Evolutionary conservation across 306 rosid genomes (phyloP), one percentile per base, ranked within the genome.

Genomic region (Arachis stenosperma): DNA sequence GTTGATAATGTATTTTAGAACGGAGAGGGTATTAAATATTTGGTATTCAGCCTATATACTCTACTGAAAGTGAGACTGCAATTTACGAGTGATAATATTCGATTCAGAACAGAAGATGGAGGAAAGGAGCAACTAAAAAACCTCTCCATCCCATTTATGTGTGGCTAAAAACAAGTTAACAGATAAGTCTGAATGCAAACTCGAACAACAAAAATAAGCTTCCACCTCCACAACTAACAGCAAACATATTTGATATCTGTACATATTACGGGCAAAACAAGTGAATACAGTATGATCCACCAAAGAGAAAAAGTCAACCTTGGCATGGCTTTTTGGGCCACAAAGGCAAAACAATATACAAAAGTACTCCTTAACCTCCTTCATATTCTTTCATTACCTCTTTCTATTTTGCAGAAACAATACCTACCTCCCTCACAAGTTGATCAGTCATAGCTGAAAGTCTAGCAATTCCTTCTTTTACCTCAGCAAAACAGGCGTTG

Each of bases 381-480:
- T 62, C 42, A 33, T 14, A 40, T 15, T 69, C 61, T 78, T 62
- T 62, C 42, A 65, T 75, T 40, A 61, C 55, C 73, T 50, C 75
- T 76, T 69, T 69, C 76, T 78, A 79, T 80, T 70, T 79, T 53
- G 79, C 85, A 54, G 59, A 58, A 68, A 48, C 61, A 47, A 89
- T 41, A 64, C 91, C 97, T 47, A 95, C 96, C 61, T 86, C 95
- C 71, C 67, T 81, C 78, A 90, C 84, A 56, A 91, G 95, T 78
- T 86, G 81, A 67, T 94, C 91, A 0, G 96, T 81, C 86, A 94
- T 73, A 47, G 90, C 82, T 14, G 89, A 91, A 66, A 94, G 91
- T 62, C 78, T 83, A 69, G 81, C 59, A 69, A 91, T 91, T 77
- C 84, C 90, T 36, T 66, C 42, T 81, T 81, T 86, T 33, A 91